A percentile compares a stretch with the other conserved stretches of the same genome.
Evolutionary conservation across 1,284 basidiomycete species (phyloP).

Genomic region (Coniophora puteana): DNA sequence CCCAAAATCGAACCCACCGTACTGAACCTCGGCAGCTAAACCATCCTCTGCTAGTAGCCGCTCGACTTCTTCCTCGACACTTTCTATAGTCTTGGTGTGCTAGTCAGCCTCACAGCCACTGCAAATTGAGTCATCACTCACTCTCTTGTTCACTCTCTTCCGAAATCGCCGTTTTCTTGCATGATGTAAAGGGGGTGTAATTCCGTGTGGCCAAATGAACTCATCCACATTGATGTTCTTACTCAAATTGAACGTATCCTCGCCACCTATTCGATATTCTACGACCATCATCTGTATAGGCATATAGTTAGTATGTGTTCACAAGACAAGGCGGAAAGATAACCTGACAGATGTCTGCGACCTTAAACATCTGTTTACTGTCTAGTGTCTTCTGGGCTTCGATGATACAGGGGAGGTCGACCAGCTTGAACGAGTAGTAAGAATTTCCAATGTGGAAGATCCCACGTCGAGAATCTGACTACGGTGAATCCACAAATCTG

Average conservation of each 20-base stretch:
- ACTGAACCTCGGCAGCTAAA: conserved; percentile 75
- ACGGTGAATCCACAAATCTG: conserved; percentile 9
- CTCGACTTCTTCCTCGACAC: conserved; percentile 96
- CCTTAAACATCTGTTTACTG: conserved; percentile 97
- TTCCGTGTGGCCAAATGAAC: conserved; percentile 96
- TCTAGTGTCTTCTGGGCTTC: conserved; percentile 98
- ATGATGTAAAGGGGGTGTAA: conserved; percentile 91
- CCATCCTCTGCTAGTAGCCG: conserved; percentile 86
- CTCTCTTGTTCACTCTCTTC: conserved; percentile 82
- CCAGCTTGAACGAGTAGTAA: conserved; percentile 88
- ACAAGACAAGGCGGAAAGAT: conserved; percentile 10
- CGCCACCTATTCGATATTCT: conserved; percentile 70
- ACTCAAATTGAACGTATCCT: conserved; percentile 53
- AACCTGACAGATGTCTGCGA: conserved; percentile 97
- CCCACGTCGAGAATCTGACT: conserved; percentile 84
- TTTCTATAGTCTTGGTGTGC: conserved; percentile 78
- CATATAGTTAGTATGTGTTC: conserved; percentile 7
- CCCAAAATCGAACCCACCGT: conserved; percentile 42
- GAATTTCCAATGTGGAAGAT: conserved; percentile 85
- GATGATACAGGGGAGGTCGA: conserved; percentile 92
- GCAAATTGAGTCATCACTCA: conserved; percentile 31
- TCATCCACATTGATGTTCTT: conserved; percentile 89
- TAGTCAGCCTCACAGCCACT: not conserved
- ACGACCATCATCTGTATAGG: conserved; percentile 83
- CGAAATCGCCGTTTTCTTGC: conserved; percentile 92